phyloP scores from a whole-genome alignment of 192 early-diverging fungal genomes.

The Chytriomyces sp. region DNA sequence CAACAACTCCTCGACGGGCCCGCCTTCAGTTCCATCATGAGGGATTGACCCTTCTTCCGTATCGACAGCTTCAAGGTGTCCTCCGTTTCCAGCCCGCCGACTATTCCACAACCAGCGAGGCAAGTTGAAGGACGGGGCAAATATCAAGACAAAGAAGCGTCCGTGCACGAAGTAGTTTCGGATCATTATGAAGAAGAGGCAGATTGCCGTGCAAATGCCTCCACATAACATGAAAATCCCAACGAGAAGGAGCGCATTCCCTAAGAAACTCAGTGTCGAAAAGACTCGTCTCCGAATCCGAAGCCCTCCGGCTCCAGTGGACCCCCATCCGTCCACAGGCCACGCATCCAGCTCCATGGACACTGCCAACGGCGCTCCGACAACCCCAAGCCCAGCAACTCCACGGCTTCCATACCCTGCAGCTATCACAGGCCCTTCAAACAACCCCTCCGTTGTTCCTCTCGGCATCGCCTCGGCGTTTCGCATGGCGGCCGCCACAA shows the following conservation, averaged over 20 bases:
- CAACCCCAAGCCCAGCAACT: background rate
- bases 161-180: slow-evolving; percentile 26
- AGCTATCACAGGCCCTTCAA: background rate
- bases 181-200: slow-evolving; percentile 13
- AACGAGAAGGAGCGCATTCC: slow-evolving; percentile 10
- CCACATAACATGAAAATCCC: slow-evolving; percentile 6
- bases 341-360: slow-evolving; percentile 13
- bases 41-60: background rate
- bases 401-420: background rate
- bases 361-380: background rate
- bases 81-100: background rate
- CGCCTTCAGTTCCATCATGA: background rate
- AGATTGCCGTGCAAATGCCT: slow-evolving; percentile 14
- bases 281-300: background rate
- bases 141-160: slow-evolving; percentile 11
- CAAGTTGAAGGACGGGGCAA: background rate
- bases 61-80: background rate
- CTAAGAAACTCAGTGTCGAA: background rate
- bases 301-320: background rate
- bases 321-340: slow-evolving; percentile 27
- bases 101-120: background rate
- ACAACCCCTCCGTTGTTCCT: background rate
- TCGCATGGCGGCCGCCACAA: background rate
- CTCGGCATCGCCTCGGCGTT: background rate
- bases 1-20: slow-evolving; percentile 23